A percentile compares a stretch with the other conserved stretches of the same genome.
phyloP scores from a whole-genome alignment of 352 stramenopile genomes.

The Phytophthora quininea region DNA sequence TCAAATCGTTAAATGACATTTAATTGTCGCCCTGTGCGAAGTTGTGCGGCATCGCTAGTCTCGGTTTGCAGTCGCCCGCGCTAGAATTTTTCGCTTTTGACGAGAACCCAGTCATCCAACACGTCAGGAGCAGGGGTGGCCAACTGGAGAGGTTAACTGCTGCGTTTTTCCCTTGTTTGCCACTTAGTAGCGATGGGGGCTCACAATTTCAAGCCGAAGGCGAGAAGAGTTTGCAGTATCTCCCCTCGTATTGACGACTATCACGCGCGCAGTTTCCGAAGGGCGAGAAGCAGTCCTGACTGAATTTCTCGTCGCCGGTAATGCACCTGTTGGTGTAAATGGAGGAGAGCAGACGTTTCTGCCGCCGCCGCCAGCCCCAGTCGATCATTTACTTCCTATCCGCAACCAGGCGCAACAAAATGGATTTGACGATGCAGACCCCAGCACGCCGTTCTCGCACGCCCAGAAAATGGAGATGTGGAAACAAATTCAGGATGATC shows the following conservation, averaged over 20 bases:
- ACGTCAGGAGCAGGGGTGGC: conserved; percentile 38
- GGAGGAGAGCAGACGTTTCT: not conserved
- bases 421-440: not conserved
- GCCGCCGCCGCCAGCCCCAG: conserved; percentile 3
- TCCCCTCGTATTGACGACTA: conserved; percentile 7
- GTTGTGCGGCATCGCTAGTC: conserved; percentile 54
- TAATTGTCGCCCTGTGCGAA: conserved; percentile 6
- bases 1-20: too few relatives aligned
- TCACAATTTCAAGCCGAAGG: conserved; percentile 21
- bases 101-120: conserved; percentile 43
- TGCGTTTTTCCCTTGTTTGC: conserved; percentile 45
- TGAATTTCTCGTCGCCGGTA: conserved; percentile 24
- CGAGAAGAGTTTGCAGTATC: conserved; percentile 11
- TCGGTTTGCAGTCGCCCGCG: conserved; percentile 42
- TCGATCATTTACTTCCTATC: conserved; percentile 3
- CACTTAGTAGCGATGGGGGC: conserved; percentile 27
- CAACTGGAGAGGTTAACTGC: conserved; percentile 49
- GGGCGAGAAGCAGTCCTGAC: conserved; percentile 21
- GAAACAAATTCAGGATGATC: conserved; percentile 64
- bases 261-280: conserved; percentile 28
- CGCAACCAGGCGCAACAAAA: not conserved
- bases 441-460: conserved; percentile 37
- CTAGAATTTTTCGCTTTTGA: conserved; percentile 59
- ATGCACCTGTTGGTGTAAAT: not conserved
- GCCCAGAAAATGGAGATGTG: conserved; percentile 69